Evolutionary conservation across 2,329 filamentous ascomycete genomes (phyloP).

Genomic region (Amesomyces nigricolor): DNA sequence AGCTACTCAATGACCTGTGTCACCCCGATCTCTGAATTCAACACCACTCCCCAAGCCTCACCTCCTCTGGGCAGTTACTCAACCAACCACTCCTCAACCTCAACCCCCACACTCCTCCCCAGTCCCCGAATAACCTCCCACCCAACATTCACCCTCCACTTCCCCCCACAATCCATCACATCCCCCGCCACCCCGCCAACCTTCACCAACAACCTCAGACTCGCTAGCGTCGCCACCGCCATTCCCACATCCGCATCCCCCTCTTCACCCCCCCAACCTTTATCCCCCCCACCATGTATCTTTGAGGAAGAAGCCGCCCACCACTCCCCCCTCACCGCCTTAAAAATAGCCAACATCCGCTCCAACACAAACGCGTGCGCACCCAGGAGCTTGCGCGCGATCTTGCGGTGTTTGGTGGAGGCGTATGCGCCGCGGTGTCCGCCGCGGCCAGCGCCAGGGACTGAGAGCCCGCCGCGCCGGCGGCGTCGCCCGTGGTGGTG

Average conservation of each 20-base stretch:
- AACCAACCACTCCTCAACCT: conserved; percentile 70
- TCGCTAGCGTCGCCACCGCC: conserved; percentile 67
- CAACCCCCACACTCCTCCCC: conserved; percentile 69
- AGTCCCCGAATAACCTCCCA: conserved; percentile 70
- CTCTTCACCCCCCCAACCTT: conserved; percentile 22
- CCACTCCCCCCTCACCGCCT: conserved; percentile 58
- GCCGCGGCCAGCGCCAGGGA: conserved; percentile 31
- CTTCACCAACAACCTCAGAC: conserved; percentile 61
- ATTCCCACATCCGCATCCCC: conserved; percentile 54
- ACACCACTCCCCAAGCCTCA: too few relatives aligned
- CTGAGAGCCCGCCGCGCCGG: conserved; percentile 38
- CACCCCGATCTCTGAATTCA: too few relatives aligned
- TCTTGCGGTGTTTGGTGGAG: conserved; percentile 56
- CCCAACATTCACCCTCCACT: conserved; percentile 72
- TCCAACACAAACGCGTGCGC: conserved; percentile 73
- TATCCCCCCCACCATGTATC: conserved; percentile 12
- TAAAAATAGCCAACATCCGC: conserved; percentile 71
- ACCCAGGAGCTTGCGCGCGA: conserved; percentile 69
- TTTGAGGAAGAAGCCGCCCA: conserved; percentile 1
- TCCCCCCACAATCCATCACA: conserved; percentile 60
- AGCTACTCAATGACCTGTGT: too few relatives aligned
- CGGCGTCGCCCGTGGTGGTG: conserved; percentile 50
- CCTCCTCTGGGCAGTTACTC: conserved; percentile 40
- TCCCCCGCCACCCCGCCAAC: conserved; percentile 54
- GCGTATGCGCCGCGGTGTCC: conserved; percentile 26